Evolutionary conservation across 139 green algal genomes (phyloP).

Genomic region (Chlamydomonas incerta): DNA sequence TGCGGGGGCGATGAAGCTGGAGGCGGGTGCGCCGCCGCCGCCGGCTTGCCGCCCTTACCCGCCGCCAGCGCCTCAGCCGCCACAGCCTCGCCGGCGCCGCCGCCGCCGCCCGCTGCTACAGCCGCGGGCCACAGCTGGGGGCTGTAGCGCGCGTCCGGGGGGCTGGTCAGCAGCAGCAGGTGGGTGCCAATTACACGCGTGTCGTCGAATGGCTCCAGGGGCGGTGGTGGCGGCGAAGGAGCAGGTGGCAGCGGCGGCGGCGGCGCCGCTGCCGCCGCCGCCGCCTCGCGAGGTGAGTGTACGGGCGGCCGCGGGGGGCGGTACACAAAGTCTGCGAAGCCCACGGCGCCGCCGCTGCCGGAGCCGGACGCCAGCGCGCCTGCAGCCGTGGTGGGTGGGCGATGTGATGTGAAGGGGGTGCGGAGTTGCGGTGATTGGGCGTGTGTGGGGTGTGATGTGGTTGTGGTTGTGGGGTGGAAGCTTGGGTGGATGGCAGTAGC

Average conservation of each 20-base stretch:
- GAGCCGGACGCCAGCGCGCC: too few species aligned
- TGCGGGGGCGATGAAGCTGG: too few species aligned
- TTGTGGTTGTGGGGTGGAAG: too few species aligned
- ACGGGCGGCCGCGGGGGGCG: too few species aligned
- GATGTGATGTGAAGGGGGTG: too few species aligned
- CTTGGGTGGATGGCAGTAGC: too few species aligned
- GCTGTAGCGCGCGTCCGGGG: slow-evolving; percentile 30
- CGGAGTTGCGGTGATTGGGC: too few species aligned
- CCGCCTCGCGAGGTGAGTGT: too few species aligned
- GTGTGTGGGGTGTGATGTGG: too few species aligned
- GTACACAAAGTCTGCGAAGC: slow-evolving; percentile 9
- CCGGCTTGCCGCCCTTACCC: background rate
- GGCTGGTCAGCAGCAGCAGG: slow-evolving; percentile 25
- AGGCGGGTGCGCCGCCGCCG: background rate
- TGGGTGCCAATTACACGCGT: background rate
- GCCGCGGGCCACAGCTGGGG: background rate
- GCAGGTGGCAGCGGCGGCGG: background rate
- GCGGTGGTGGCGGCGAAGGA: background rate
- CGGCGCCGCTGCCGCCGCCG: background rate
- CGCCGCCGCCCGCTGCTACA: background rate
- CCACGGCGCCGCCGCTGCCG: background rate
- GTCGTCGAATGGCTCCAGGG: background rate
- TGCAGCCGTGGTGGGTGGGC: too few species aligned
- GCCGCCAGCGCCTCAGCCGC: background rate
- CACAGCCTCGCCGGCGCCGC: background rate